Evolutionary conservation across 2,329 filamentous ascomycete genomes (phyloP), one percentile per base, ranked within the genome.

Genomic region (Macrophomina tecta): DNA sequence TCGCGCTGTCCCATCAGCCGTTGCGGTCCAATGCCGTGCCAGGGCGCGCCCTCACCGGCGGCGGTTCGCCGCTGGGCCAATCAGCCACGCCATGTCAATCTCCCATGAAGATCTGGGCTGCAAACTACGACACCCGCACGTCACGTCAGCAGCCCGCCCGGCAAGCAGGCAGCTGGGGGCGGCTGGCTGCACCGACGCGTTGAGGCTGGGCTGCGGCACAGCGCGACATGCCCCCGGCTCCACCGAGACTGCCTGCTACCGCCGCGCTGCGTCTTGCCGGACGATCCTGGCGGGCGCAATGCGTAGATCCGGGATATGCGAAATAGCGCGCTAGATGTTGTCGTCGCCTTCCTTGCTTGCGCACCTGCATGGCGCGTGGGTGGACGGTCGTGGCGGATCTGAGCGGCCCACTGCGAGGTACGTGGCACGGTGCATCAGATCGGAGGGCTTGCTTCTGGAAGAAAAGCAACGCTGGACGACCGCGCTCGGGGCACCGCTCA

Each of bases 21-120:
- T 49, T 48, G 58, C 58, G 12, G 40, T 62, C 58, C 58, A 62
- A 62, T 62, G 58, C 55, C 58, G 58, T 62, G 58, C 46, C 58
- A 48, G 58, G 46, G 42, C 42, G 58, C 58, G 42, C 45, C 30
- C 58, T 60, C 55, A 60, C 55, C 55, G 55, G 52, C 52, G 42
- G 42, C 42, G 42, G 32, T 38, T 36, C 52, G 48, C 56, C 48
- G 56, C 56, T 61, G 56, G 38, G 28, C 30, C 23, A 42, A 45
- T n/a, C 45, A 48, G 23, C 58, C 58, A 62, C 48, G 34, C 58
- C 38, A 36, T 38, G 58, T 23, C 45, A 49, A 48, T 62, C 58
- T 48, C 58, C 58, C 58, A 45, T 48, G 56, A 62, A 62, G 58
- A 62, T 62, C 58, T 40, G 58, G 45, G 42, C 42, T 30, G 49